Base-by-base conservation (phyloP, 768 basidiomycete species). In the Kwoniella sp. region DNA sequence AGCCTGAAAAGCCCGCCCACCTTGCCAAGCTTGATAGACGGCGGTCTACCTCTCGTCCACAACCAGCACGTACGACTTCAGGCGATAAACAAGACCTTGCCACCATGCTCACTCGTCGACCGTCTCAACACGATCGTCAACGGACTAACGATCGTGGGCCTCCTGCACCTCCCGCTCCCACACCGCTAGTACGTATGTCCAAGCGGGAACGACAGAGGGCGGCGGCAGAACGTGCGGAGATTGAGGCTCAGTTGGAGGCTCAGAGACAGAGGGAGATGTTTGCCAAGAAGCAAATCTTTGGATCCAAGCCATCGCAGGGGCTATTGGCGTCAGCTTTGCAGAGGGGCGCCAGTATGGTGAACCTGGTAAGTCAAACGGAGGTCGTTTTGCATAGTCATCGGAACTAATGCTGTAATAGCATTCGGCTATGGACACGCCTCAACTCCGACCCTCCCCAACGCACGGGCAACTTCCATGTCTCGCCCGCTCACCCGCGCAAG, bases 241-340 rank as follows among this genome's bases (percentile, higher is more conserved):
- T 64, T 14, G 67, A 70, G 47, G 63, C 56, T 8, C 64, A 69
- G 34, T 52, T 69, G 17, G 73, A 71, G 19, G 70, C 70, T 11
- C 67, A 70, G 51, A 53, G 65, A 27, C 60, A 74, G 53, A 47
- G 73, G 17, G 70, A 74, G 45, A 67, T 74, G 61, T 74, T 74
- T 57, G 70, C 73, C 1, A 74, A 74, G 45, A 50, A 70, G 47
- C 66, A 70, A 17, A 70, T 73, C 29, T 70, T 70, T 42, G 68
- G 65, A 1, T 50, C 45, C 5, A 31, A 14, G 33, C 47, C 20
- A 9, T 29, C 25, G 17, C 54, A 59, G 28, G 70, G 72, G 1
- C 29, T 69, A n/a, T 44, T 74, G 26, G 62, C 59, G 31, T 64
- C 62, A 14, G 45, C 69, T 26, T 65, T 74, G 46, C 70, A 69